Evolutionary conservation across 306 rosid species (phyloP).

Genomic region (Dryas octopetala): DNA sequence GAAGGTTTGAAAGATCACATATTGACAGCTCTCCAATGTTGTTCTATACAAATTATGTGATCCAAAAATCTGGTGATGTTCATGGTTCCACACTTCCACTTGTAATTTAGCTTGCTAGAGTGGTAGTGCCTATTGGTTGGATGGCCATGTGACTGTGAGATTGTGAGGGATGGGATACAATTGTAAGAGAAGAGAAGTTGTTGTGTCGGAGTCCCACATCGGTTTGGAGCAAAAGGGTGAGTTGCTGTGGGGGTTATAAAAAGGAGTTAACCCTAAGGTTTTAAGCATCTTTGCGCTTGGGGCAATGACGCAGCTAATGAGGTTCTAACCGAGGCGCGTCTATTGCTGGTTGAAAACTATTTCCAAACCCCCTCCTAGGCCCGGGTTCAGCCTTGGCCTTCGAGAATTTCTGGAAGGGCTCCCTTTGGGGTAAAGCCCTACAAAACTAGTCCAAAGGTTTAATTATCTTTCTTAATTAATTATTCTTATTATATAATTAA

Average conservation of each 20-base stretch:
- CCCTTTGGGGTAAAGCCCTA: conserved; percentile 30
- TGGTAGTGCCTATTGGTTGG: no score
- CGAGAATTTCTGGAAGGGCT: conserved; percentile 43
- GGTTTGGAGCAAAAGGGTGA: rapidly evolving
- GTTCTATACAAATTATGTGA: no score
- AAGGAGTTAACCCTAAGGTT: rapidly evolving
- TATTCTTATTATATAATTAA: no score
- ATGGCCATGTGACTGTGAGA: no score
- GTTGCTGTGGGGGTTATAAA: background rate
- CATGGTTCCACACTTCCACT: no score
- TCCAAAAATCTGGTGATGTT: no score
- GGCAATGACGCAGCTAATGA: conserved; percentile 47
- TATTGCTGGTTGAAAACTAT: conserved; percentile 49
- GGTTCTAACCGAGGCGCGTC: conserved; percentile 47
- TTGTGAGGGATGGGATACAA: no score
- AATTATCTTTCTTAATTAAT: no score
- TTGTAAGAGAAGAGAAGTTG: background rate
- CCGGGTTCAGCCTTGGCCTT: conserved; percentile 30
- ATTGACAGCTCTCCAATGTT: no score
- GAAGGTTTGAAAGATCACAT: no score
- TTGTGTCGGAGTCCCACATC: conserved; percentile 15
- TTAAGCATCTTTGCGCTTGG: conserved; percentile 29
- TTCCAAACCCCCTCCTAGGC: conserved; percentile 47
- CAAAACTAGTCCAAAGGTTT: background rate
- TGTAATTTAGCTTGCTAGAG: no score